Base-by-base conservation (phyloP, 1,139 yeast species). In the Pichia sorboxylosa region DNA sequence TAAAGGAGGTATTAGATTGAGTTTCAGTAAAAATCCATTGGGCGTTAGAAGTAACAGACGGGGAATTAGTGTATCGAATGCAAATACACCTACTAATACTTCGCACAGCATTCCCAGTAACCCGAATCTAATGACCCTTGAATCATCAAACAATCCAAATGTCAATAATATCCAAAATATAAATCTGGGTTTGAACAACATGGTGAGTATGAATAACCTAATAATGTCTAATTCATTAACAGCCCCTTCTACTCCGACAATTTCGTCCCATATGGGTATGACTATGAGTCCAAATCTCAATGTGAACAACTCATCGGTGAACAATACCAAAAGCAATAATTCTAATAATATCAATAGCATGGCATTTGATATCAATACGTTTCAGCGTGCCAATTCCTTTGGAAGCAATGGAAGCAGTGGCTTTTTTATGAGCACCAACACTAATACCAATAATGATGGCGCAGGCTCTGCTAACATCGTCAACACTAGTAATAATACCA, bases 11-110 rank as follows among this genome's bases (percentile, higher is more conserved):
- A 90, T 90, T 38, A 69, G 98, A 39, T 67, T 90, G 40, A 82
- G 94, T 34, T 90, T 85, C 50, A 83, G 95, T 27, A 90, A 90
- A 59, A 90, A 90, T 55, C 98, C 98, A 15, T 68, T 90, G 46
- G 98, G 98, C 27, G 98, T 90, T 5, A 45, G 26, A 43, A n/a
- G n/a, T n/a, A n/a, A n/a, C n/a, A n/a, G n/a, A n/a, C n/a, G n/a
- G n/a, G n/a, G 54, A 39, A 41, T 53, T 35, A 30, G 28, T 22
- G 30, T 33, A 13, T 14, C 27, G 2, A 6, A 31, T 6, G 22
- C 22, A 15, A 8, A 27, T 23, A n/a, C n/a, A n/a, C n/a, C n/a
- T n/a, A n/a, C n/a, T n/a, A n/a, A n/a, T n/a, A n/a, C n/a, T n/a
- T n/a, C n/a, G n/a, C n/a, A n/a, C 25, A 26, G 9, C 18, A 13